Percentiles rank a stretch among this genome's conserved stretches.
phyloP scores from a whole-genome alignment of 306 rosid species.

The Corylus avellana region DNA sequence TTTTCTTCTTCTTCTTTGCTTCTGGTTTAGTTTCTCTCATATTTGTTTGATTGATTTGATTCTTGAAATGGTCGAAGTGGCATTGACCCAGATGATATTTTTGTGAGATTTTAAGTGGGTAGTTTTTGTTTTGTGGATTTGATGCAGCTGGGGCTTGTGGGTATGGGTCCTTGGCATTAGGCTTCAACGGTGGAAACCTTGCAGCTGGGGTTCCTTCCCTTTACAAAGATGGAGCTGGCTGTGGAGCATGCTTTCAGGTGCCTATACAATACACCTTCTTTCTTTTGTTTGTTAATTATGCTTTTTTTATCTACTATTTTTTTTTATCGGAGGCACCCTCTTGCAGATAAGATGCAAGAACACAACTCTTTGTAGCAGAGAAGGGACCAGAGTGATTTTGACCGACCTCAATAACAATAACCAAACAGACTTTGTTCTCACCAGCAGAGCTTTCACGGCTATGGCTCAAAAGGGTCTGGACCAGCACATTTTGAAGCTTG shows the following conservation, averaged over 20 bases:
- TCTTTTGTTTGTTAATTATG: not conserved
- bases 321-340: constrained; percentile 1
- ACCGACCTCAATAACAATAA: constrained; percentile 68
- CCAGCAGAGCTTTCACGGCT: constrained; percentile 65
- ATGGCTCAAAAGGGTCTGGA: constrained; percentile 64
- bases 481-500: constrained; percentile 50
- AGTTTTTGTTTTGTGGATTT: constrained; percentile 19
- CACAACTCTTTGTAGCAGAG: constrained; percentile 41
- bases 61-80: not conserved
- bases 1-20: not conserved
- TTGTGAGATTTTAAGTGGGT: constrained; percentile 15
- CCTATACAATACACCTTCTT: not conserved
- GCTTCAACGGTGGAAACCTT: constrained; percentile 49
- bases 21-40: no score
- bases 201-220: constrained; percentile 72
- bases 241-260: constrained; percentile 94
- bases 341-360: constrained; percentile 83
- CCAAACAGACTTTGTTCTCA: constrained; percentile 68
- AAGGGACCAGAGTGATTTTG: constrained; percentile 60
- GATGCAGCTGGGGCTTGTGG: constrained; percentile 92
- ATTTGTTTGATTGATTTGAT: not conserved
- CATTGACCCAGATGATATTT: not conserved
- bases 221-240: constrained; percentile 74
- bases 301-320: not conserved
- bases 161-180: constrained; percentile 67